Evolutionary conservation across 305 asterid species (phyloP).

Genomic region (Ilex paraguariensis): DNA sequence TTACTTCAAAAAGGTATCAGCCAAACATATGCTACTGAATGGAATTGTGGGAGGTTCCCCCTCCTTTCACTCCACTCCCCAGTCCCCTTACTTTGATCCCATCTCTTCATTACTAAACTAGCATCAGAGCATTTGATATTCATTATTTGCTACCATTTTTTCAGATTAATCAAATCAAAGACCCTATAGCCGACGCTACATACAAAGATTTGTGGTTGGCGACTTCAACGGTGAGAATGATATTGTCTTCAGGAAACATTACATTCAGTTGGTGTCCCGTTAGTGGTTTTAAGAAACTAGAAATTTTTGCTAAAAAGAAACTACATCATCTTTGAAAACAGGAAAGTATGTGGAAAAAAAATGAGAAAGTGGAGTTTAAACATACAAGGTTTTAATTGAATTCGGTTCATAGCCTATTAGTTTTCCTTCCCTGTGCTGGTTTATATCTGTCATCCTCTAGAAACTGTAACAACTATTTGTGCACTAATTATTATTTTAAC

Average conservation of each 20-base stretch:
- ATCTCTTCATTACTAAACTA: not conserved
- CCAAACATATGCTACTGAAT: too few species aligned
- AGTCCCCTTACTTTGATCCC: not conserved
- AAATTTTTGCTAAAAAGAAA: not conserved
- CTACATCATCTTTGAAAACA: not conserved
- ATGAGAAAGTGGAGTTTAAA: too few species aligned
- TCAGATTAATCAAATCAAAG: conserved; percentile 62
- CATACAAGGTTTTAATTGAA: too few species aligned
- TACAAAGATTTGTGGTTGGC: conserved; percentile 70
- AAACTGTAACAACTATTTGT: too few species aligned
- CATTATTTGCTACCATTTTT: conserved; percentile 7
- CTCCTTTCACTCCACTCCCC: not conserved
- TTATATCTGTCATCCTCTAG: too few species aligned
- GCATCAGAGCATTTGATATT: not conserved
- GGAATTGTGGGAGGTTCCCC: not conserved
- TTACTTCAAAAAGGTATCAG: conserved; percentile 1
- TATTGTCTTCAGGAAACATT: not conserved
- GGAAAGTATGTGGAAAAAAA: not conserved
- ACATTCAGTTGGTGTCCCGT: not conserved
- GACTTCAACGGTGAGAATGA: conserved; percentile 59
- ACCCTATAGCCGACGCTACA: conserved; percentile 67
- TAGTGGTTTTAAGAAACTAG: not conserved
- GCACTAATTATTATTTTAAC: too few species aligned
- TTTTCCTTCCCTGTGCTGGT: too few species aligned
- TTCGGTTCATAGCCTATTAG: too few species aligned